Conservation (phyloP, 2,329 filamentous ascomycete species). For the Aspergillus sp. region DNA sequence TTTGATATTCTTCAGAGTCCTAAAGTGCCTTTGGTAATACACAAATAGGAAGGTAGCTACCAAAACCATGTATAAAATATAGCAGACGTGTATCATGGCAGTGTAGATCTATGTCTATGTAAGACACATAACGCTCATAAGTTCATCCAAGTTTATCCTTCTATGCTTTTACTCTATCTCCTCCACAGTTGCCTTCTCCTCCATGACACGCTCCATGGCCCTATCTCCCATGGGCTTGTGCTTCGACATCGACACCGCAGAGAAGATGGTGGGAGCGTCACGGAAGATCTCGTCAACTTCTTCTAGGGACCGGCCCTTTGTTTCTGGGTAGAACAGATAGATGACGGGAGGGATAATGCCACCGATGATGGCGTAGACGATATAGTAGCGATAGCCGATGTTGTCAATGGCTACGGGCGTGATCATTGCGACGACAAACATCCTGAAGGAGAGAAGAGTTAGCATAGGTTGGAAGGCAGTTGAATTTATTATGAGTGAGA, state of each 20-base stretch:
- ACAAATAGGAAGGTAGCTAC: too few species aligned
- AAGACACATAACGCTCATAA: background rate
- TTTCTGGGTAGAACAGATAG: constrained; percentile 27
- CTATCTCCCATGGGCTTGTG: background rate
- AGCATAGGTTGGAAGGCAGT: background rate
- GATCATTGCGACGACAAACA: constrained; percentile 25
- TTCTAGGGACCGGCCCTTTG: constrained; percentile 22
- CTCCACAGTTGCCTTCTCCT: constrained; percentile 1
- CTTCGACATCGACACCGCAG: constrained; percentile 12
- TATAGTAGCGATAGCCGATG: constrained; percentile 22
- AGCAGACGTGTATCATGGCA: too few species aligned
- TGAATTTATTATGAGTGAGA: background rate
- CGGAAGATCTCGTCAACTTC: constrained; percentile 22
- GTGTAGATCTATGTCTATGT: background rate
- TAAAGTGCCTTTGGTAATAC: too few species aligned
- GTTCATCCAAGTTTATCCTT: background rate
- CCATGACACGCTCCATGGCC: background rate
- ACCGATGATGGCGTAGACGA: constrained; percentile 22
- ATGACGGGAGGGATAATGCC: constrained; percentile 14
- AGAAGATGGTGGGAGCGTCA: constrained; percentile 15
- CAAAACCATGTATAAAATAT: too few species aligned
- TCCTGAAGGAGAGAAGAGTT: constrained; percentile 12
- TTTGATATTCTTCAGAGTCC: too few species aligned
- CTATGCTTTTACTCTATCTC: background rate
- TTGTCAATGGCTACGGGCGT: constrained; percentile 22